Percentiles rank a stretch among this genome's conserved stretches.
Conservation (phyloP, 495 filamentous ascomycete genomes). For the Hyaloscypha bicolor region DNA sequence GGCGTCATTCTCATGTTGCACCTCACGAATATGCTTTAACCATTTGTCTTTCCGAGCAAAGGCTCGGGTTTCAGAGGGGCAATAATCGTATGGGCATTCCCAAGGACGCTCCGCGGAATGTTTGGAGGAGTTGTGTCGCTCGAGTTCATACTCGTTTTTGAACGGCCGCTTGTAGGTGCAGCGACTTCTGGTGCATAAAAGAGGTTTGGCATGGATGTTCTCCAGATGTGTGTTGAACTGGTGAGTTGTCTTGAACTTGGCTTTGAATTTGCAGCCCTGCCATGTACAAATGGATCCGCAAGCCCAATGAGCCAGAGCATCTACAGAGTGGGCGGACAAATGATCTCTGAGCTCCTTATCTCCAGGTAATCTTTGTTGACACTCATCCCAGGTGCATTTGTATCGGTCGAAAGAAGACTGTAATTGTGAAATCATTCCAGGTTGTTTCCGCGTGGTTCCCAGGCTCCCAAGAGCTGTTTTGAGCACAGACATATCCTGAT, state of each 20-base stretch:
- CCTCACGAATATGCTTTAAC: slow-evolving; percentile 22
- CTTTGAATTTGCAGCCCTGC: slow-evolving; percentile 12
- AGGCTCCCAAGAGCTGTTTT: too few relatives aligned
- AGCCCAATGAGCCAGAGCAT: not conserved
- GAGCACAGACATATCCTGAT: too few relatives aligned
- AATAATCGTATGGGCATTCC: slow-evolving; percentile 15
- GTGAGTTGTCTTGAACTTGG: not conserved
- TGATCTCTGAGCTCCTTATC: not conserved
- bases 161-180: slow-evolving; percentile 16
- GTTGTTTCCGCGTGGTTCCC: too few relatives aligned
- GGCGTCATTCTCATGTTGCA: slow-evolving; percentile 14
- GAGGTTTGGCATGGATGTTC: slow-evolving; percentile 15
- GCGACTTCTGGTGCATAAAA: not conserved
- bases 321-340: not conserved
- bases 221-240: not conserved
- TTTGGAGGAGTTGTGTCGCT: not conserved
- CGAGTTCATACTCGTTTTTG: slow-evolving; percentile 1
- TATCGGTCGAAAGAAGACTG: too few relatives aligned
- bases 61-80: not conserved
- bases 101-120: not conserved
- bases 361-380: not conserved
- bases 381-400: slow-evolving; percentile 12
- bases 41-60: slow-evolving; percentile 23
- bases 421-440: too few relatives aligned
- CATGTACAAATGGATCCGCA: not conserved